Evolutionary conservation across 108 stramenopile species (phyloP).

Genomic region (Cyclotella choctawhatcheeana): DNA sequence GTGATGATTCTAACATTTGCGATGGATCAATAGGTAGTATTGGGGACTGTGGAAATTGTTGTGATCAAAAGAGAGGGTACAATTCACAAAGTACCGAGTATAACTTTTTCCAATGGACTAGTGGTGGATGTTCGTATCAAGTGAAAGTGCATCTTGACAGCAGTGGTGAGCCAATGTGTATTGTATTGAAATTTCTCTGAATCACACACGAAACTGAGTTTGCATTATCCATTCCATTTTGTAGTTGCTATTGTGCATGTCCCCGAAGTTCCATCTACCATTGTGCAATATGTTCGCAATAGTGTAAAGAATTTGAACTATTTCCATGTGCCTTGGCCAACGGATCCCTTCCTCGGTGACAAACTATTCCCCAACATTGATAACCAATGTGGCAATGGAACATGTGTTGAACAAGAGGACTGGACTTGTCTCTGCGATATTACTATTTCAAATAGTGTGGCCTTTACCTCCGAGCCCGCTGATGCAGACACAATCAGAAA

Average conservation of each 20-base stretch:
- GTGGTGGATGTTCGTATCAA: constrained; percentile 2
- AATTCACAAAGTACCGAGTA: neutral
- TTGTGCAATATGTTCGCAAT: neutral
- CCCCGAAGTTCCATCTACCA: neutral
- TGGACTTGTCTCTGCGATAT: constrained; percentile 43
- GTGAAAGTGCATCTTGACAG: constrained; percentile 42
- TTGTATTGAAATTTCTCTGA: neutral
- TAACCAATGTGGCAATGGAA: constrained; percentile 34
- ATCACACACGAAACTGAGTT: too few species aligned
- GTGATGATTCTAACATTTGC: neutral
- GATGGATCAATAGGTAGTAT: neutral
- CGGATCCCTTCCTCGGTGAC: constrained; percentile 19
- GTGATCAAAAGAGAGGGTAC: neutral
- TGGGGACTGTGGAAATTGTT: neutral
- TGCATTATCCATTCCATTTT: neutral
- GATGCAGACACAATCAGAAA: constrained; percentile 21
- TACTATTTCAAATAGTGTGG: constrained; percentile 28
- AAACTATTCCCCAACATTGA: constrained; percentile 24
- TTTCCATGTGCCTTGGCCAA: constrained; percentile 28
- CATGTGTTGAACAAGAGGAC: constrained; percentile 7
- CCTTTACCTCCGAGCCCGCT: constrained; percentile 28
- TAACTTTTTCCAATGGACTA: constrained; percentile 1
- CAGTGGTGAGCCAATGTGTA: neutral
- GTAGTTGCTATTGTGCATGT: constrained; percentile 31
- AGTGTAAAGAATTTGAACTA: constrained; percentile 17